Base-by-base conservation (phyloP, 2,329 filamentous ascomycete genomes). In the Zelopaecilomyces penicillatus region DNA sequence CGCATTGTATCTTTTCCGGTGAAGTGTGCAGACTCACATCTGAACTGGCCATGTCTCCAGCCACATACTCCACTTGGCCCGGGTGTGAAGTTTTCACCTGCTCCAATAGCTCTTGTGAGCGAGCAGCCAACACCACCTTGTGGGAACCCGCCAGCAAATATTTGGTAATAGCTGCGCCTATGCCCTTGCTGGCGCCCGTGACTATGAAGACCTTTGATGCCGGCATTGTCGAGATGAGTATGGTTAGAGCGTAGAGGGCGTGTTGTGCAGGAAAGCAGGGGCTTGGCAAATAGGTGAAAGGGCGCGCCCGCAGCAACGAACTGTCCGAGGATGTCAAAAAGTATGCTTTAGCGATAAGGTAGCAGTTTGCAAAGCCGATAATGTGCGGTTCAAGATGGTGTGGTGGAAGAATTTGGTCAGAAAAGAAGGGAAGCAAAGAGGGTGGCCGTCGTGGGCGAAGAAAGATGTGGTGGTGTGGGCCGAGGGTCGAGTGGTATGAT, bases 141-240 rank as follows among this genome's bases (percentile, higher is more conserved):
- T 83, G 78, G 0, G 67, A 69, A 36, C 70, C 66, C 19, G 63
- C 57, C 6, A 83, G 63, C 30, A 83, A 65, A 38, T 69, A 63
- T 35, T 71, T 62, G 3, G 76, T 66, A 6, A 81, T 65, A 47
- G 76, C 75, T 8, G 79, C 68, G 39, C 80, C 80, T 42, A 83
- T 75, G 28, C 80, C 80, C 46, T 77, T 76, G 61, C 78, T 82
- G 12, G 78, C 78, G 30, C 80, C 80, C 3, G 79, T 83, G 31
- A 90, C 69, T 48, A 89, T 80, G 57, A 89, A 78, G 26, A 78
- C 80, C 60, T 87, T 85, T 6, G 74, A 63, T n/a, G 68, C 42
- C 66, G 76, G 73, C 44, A 49, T 62, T 37, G 42, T 50, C 43
- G 19, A 43, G 7, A 31, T 26, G 28, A 30, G 31, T 44, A 36